These are phyloP conservation scores for Aspergillus novoparasiticus DNA, from an alignment of 2,329 filamentous ascomycete genomes.

Conservation along the genomic window DNA sequence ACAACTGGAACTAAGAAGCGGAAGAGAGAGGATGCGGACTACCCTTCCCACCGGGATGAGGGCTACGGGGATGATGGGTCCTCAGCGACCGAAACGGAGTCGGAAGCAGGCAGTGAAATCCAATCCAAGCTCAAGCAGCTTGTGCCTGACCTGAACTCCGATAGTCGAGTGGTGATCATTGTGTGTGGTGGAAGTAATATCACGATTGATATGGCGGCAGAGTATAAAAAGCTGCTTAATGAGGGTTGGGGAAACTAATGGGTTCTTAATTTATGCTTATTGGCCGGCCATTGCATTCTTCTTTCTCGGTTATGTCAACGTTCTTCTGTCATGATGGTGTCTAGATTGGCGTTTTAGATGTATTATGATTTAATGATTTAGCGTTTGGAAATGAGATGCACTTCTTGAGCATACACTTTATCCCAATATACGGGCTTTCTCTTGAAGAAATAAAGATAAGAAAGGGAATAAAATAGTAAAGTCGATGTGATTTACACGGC, in stretches of 20 bases:
- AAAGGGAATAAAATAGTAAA: not conserved
- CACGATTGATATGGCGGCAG: constrained; percentile 61
- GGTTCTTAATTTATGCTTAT: constrained; percentile 5
- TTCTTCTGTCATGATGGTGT: not conserved
- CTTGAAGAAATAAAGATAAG: no score
- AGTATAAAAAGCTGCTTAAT: constrained; percentile 55
- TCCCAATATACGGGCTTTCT: not conserved
- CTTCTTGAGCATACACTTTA: not conserved
- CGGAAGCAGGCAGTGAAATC: constrained; percentile 22
- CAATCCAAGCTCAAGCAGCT: constrained; percentile 58
- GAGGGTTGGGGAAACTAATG: constrained; percentile 39
- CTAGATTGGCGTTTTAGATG: constrained; percentile 1
- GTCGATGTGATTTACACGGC: not conserved
- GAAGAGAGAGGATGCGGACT: constrained; percentile 23
- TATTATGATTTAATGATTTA: not conserved
- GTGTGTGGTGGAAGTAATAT: constrained; percentile 80
- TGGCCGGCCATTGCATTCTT: constrained; percentile 7
- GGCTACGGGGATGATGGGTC: constrained; percentile 40
- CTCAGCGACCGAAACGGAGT: constrained; percentile 28
- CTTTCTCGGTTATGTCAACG: not conserved
- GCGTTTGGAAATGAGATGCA: not conserved
- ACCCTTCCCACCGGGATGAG: constrained; percentile 29
- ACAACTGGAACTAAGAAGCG: constrained; percentile 29
- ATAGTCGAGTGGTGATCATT: constrained; percentile 77
- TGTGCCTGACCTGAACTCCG: constrained; percentile 63